Percentiles rank a stretch among this genome's conserved stretches.
Evolutionary conservation across 2,329 filamentous ascomycete species (phyloP).

Genomic region (Huntiella bhutanensis): DNA sequence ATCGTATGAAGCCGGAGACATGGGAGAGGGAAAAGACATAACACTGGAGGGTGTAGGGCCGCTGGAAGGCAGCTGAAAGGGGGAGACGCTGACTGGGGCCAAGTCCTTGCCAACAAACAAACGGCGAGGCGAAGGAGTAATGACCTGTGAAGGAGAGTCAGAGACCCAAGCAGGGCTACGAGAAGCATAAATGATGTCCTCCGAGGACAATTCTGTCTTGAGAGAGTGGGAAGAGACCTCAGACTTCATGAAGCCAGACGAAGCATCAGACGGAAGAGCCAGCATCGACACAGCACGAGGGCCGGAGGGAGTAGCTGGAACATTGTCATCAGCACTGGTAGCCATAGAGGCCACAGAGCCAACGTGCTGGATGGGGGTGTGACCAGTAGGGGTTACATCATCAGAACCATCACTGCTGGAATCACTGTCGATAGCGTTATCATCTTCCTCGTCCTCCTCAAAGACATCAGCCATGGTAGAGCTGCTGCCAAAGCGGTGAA

Average conservation of each 20-base stretch:
- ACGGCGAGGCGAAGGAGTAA: constrained; percentile 27
- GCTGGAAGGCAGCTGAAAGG: constrained; percentile 25
- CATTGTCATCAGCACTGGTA: constrained; percentile 10
- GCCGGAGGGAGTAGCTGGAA: constrained; percentile 10
- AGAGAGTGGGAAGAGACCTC: constrained; percentile 31
- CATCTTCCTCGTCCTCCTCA: constrained; percentile 48
- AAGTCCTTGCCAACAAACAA: constrained; percentile 25
- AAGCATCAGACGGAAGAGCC: constrained; percentile 3
- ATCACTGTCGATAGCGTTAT: constrained; percentile 17
- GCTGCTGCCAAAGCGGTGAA: constrained; percentile 44
- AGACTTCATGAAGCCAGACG: constrained; percentile 20
- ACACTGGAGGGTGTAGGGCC: constrained; percentile 38
- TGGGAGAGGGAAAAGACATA: constrained; percentile 48
- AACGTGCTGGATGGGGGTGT: constrained; percentile 9
- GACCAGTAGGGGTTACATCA: constrained; percentile 9
- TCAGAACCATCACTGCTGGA: constrained; percentile 9
- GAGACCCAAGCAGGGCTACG: constrained; percentile 4
- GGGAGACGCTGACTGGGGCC: constrained; percentile 30
- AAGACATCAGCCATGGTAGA: constrained; percentile 74
- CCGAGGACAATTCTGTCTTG: constrained; percentile 18
- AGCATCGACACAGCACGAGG: constrained; percentile 7
- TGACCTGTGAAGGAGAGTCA: constrained; percentile 21
- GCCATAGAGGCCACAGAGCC: constrained; percentile 9
- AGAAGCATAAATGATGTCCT: constrained; percentile 28
- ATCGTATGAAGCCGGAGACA: constrained; percentile 50